Base-by-base conservation (phyloP, 2,329 filamentous ascomycete genomes). In the Verticillium zaregamsianum region DNA sequence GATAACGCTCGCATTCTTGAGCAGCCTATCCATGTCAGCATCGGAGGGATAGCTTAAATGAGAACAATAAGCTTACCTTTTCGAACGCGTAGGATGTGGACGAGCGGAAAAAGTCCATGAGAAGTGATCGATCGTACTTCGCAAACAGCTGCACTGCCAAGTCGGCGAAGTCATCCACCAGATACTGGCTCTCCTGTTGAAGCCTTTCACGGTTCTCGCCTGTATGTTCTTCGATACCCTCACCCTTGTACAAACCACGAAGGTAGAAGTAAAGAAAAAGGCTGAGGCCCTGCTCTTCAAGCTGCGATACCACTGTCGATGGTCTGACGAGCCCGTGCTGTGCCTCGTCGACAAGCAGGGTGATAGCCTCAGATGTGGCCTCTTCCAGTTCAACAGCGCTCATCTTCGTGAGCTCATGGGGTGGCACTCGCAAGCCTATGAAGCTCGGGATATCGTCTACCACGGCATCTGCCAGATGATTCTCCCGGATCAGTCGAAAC, bases 211-310 rank as follows among this genome's bases (percentile, higher is more conserved):
- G 79, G 52, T 81, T 84, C 64, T 86, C 83, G 23, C 78, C 79
- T 23, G 75, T 74, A 66, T 82, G 79, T 61, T 86, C 82, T 62
- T 79, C 76, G 39, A 89, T 83, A 11, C 85, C 86, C 63, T 92
- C 86, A 1, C 91, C 92, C 63, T 83, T 86, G 93, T 94, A 99
- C 3, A 99, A 80, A 0, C 89, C 88, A 14, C 90, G 88, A 28
- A 99, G 83, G 73, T 99, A 99, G 76, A 98, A 96, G 78, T 91
- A 98, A 0, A 96, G 83, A 71, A 96, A 97, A 0, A 92, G 80
- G 58, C 87, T 80, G 58, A 91, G 79, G 20, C 87, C 82, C 64
- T 89, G 86, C 23, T 82, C 80, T 67, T 89, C 82, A 2, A 99
- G 80, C 72, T 98, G 93, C 5, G 82, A 78, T 2, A 97, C 89